Percentiles rank a stretch among this genome's conserved stretches.
Evolutionary conservation across 176 grass and related monocot species (phyloP).

Genomic region (Aegilops tauschii): DNA sequence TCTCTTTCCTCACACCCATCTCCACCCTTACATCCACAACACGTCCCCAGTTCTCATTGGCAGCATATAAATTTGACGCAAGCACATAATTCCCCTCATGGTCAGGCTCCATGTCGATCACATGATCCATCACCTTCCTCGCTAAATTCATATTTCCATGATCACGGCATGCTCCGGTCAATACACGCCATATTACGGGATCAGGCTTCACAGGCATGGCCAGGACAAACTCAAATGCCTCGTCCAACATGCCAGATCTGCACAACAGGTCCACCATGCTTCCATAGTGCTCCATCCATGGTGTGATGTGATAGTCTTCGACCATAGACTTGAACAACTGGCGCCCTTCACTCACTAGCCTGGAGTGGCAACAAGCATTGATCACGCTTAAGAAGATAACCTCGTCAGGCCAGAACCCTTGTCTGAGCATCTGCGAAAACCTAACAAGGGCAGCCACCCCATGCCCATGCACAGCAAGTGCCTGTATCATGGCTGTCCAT

Average conservation of each 20-base stretch:
- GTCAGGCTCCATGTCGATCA: slow-evolving; percentile 44
- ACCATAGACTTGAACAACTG: slow-evolving; percentile 54
- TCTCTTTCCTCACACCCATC: slow-evolving; percentile 39
- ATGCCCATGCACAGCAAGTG: slow-evolving; percentile 48
- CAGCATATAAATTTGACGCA: slow-evolving; percentile 51
- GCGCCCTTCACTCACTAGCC: slow-evolving; percentile 32
- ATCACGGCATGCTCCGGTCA: slow-evolving; percentile 54
- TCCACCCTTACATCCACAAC: slow-evolving; percentile 45
- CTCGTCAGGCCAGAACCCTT: slow-evolving; percentile 57
- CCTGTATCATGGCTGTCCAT: slow-evolving; percentile 57
- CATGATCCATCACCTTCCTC: slow-evolving; percentile 39
- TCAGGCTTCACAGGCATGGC: slow-evolving; percentile 56
- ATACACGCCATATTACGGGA: slow-evolving; percentile 53
- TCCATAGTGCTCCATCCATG: slow-evolving; percentile 64
- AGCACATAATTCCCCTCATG: slow-evolving; percentile 47
- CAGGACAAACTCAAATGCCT: slow-evolving; percentile 46
- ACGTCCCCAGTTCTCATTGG: slow-evolving; percentile 48
- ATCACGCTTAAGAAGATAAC: slow-evolving; percentile 42
- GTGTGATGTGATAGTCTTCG: slow-evolving; percentile 37
- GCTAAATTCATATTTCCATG: slow-evolving; percentile 44
- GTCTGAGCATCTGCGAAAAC: slow-evolving; percentile 57
- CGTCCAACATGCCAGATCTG: slow-evolving; percentile 21
- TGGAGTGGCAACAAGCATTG: slow-evolving; percentile 42
- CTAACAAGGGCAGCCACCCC: slow-evolving; percentile 41
- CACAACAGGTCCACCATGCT: slow-evolving; percentile 58